These are phyloP conservation scores for Narthecium ossifragum DNA, from an alignment of 106 monocot species.

Conservation along the genomic window DNA sequence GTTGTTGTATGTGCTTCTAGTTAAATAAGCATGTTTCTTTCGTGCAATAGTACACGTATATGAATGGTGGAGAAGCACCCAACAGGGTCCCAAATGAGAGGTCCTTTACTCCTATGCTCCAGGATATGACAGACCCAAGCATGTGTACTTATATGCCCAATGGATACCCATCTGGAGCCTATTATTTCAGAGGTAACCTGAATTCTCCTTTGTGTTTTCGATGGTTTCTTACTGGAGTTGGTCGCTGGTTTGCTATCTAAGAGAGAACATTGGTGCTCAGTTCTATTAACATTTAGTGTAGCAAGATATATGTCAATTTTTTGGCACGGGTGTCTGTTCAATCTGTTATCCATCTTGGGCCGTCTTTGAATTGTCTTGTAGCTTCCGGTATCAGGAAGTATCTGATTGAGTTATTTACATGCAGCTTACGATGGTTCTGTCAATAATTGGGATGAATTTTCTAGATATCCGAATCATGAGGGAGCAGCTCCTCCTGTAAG, in stretches of 20 bases:
- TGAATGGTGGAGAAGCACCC: constrained; percentile 13
- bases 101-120: constrained; percentile 41
- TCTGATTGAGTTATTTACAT: constrained; percentile 1
- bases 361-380: not conserved
- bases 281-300: not conserved
- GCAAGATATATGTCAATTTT: not conserved
- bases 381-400: not conserved
- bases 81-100: constrained; percentile 16
- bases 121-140: constrained; percentile 34
- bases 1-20: not conserved
- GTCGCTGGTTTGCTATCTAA: not conserved
- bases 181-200: constrained; percentile 38
- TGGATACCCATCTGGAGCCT: constrained; percentile 34
- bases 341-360: not conserved
- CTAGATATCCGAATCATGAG: constrained; percentile 20
- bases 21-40: constrained; percentile 13
- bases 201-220: not conserved
- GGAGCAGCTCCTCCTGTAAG: constrained; percentile 19
- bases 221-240: not conserved
- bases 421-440: constrained; percentile 18
- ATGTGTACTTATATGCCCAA: constrained; percentile 42
- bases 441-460: constrained; percentile 16
- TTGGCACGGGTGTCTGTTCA: not conserved
- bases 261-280: no score
- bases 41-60: constrained; percentile 15